These are phyloP conservation scores for Taphrina flavorubra DNA, from an alignment of 1,139 yeast genomes.

Conservation along the genomic window DNA sequence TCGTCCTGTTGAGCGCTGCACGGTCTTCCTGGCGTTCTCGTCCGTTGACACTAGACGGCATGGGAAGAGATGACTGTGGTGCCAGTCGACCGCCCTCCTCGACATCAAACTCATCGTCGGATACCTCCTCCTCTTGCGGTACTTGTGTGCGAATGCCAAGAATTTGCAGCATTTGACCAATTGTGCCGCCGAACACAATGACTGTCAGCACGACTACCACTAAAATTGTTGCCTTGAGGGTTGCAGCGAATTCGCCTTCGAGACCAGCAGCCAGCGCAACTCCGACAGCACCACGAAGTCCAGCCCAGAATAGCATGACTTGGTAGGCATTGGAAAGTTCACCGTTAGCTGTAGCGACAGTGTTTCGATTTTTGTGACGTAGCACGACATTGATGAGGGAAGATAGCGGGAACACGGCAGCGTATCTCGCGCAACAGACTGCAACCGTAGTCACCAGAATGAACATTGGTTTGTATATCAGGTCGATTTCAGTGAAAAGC, in stretches of 20 bases:
- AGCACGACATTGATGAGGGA: slow-evolving; percentile 79
- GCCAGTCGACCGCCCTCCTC: slow-evolving; percentile 58
- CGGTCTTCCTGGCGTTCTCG: slow-evolving; percentile 30
- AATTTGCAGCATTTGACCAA: slow-evolving; percentile 96
- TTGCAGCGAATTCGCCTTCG: slow-evolving; percentile 90
- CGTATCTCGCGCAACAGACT: slow-evolving; percentile 95
- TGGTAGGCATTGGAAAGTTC: slow-evolving; percentile 95
- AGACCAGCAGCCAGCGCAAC: slow-evolving; percentile 98
- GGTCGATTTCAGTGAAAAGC: slow-evolving; percentile 90
- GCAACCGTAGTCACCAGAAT: slow-evolving; percentile 86
- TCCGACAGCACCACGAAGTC: slow-evolving; percentile 98
- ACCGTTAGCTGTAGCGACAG: slow-evolving; percentile 39
- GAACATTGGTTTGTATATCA: slow-evolving; percentile 89
- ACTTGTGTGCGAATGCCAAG: slow-evolving; percentile 92
- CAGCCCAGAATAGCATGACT: slow-evolving; percentile 99
- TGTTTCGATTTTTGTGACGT: slow-evolving; percentile 58
- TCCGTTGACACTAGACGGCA: slow-evolving; percentile 12
- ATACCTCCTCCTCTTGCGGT: slow-evolving; percentile 71
- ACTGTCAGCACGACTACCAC: slow-evolving; percentile 97
- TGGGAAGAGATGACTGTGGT: slow-evolving; percentile 15
- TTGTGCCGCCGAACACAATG: slow-evolving; percentile 95
- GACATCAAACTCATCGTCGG: slow-evolving; percentile 89
- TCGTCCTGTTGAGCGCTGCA: slow-evolving; percentile 17
- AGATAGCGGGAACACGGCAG: slow-evolving; percentile 94
- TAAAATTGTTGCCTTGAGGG: slow-evolving; percentile 88